Conservation (phyloP, 1,284 basidiomycete species). For the Tilletiaria anomala region DNA sequence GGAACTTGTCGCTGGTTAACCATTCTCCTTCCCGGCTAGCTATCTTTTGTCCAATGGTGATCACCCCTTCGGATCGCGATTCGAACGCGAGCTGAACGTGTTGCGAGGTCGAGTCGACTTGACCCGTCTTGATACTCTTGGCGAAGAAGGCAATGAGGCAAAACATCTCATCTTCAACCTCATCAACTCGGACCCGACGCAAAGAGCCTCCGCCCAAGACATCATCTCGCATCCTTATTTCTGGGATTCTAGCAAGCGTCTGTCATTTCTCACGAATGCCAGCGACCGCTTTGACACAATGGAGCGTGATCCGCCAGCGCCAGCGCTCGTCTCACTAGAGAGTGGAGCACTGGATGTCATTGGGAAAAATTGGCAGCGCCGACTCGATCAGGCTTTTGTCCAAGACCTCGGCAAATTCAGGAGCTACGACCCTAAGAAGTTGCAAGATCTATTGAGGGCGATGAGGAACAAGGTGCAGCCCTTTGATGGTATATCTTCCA, state of each 20-base stretch:
- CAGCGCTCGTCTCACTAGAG: constrained; percentile 63
- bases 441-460: constrained; percentile 81
- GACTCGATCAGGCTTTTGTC: constrained; percentile 74
- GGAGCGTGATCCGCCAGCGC: constrained; percentile 74
- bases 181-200: constrained; percentile 19
- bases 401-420: constrained; percentile 87
- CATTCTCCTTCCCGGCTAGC: constrained; percentile 1
- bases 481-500: constrained; percentile 27
- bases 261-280: constrained; percentile 87
- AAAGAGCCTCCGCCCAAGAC: constrained; percentile 69
- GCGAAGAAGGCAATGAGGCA: constrained; percentile 36
- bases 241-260: constrained; percentile 72
- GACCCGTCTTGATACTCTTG: constrained; percentile 17
- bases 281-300: constrained; percentile 97
- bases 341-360: constrained; percentile 27
- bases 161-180: constrained; percentile 29
- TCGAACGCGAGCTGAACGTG: constrained; percentile 38
- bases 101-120: constrained; percentile 21
- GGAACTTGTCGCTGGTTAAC: neutral
- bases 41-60: constrained; percentile 34
- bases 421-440: constrained; percentile 79
- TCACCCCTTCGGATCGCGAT: constrained; percentile 35
- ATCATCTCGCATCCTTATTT: constrained; percentile 89
- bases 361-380: constrained; percentile 64
- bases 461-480: constrained; percentile 86